These are phyloP conservation scores for Collariella sp. DNA, from an alignment of 495 filamentous ascomycete species.

Conservation along the genomic window DNA sequence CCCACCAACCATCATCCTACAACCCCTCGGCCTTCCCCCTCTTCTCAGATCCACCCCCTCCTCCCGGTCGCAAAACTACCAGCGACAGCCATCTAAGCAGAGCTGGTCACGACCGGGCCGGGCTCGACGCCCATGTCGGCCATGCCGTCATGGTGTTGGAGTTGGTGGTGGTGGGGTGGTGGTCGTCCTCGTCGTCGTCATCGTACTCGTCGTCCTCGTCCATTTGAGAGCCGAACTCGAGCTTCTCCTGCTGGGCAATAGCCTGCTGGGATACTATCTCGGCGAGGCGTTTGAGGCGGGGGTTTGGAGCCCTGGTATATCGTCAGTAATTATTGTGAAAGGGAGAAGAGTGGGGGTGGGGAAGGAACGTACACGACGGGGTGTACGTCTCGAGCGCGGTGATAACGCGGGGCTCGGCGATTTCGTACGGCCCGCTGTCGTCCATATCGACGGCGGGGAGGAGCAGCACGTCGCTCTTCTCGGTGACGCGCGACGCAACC, in stretches of 20 bases:
- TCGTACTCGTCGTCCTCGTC: conserved; percentile 35
- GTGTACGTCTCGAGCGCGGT: conserved; percentile 97
- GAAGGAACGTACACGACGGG: conserved; percentile 65
- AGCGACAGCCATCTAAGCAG: conserved; percentile 20
- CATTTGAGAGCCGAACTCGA: conserved; percentile 42
- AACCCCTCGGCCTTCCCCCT: no score
- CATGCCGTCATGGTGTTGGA: conserved; percentile 28
- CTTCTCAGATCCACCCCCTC: neutral
- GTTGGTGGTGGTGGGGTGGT: no score
- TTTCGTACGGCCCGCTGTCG: conserved; percentile 98
- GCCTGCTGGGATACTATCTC: conserved; percentile 97
- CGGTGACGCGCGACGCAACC: conserved; percentile 90
- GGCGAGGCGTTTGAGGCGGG: conserved; percentile 82
- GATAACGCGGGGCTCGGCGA: conserved; percentile 91
- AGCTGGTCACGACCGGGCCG: conserved; percentile 16
- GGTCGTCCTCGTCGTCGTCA: conserved; percentile 29
- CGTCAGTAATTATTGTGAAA: conserved; percentile 8
- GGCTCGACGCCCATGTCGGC: conserved; percentile 38
- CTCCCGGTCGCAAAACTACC: neutral
- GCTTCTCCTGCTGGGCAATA: conserved; percentile 83
- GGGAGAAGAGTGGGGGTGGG: neutral
- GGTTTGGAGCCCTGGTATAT: conserved; percentile 74
- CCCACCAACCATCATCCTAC: neutral
- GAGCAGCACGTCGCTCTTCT: conserved; percentile 94
- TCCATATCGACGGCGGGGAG: conserved; percentile 97